A percentile compares a stretch with the other conserved stretches of the same genome.
phyloP scores from a whole-genome alignment of 192 early-diverging fungal species.

The Chytriomyces confervae region DNA sequence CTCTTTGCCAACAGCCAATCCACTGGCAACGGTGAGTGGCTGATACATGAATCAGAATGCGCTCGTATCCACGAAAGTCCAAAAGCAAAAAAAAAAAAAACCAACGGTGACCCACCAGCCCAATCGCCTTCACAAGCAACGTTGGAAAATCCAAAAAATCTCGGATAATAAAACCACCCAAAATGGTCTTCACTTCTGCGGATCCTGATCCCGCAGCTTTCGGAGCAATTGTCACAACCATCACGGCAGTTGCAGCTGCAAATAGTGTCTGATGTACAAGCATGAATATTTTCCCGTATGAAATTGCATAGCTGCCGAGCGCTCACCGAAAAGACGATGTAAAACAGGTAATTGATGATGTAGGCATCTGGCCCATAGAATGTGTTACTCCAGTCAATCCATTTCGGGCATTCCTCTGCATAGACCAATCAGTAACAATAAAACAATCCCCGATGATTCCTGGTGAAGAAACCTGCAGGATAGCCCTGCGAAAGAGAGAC shows the following conservation, averaged over 20 bases:
- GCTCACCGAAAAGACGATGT: constrained; percentile 66
- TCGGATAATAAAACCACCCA: constrained; percentile 92
- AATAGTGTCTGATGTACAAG: constrained; percentile 61
- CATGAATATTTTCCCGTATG: not conserved
- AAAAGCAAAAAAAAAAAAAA: not conserved
- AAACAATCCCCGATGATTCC: not conserved
- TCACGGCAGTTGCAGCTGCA: constrained; percentile 72
- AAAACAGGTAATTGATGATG: constrained; percentile 80
- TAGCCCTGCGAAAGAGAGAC: constrained; percentile 21
- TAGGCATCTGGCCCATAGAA: constrained; percentile 56
- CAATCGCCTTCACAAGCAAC: constrained; percentile 83
- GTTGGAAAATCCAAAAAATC: constrained; percentile 86
- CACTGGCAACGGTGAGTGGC: constrained; percentile 85
- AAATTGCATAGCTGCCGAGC: constrained; percentile 33
- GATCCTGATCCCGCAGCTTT: constrained; percentile 96
- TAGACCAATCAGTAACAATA: not conserved
- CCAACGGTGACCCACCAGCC: constrained; percentile 61
- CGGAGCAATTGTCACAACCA: constrained; percentile 80
- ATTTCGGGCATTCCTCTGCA: constrained; percentile 71
- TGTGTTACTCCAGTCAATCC: constrained; percentile 75
- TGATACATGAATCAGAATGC: constrained; percentile 27
- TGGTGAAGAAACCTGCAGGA: constrained; percentile 6
- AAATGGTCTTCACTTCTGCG: constrained; percentile 91
- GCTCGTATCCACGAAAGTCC: constrained; percentile 7
- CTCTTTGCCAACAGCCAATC: constrained; percentile 93